Evolutionary conservation across 164 flowering plant species (phyloP).

Genomic region (Kingdonia uniflora): DNA sequence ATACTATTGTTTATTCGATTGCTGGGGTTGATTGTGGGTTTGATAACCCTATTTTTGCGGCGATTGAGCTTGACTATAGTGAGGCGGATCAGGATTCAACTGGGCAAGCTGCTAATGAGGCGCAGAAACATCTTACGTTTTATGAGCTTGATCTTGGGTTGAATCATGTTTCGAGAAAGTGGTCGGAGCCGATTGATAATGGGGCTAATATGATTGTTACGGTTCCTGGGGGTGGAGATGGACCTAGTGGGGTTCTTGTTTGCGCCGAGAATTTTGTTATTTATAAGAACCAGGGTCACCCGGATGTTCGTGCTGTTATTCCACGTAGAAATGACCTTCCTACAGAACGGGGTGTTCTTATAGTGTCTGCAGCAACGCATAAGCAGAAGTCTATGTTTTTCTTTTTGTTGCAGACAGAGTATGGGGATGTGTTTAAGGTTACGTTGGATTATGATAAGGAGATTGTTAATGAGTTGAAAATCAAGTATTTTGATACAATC

Average conservation of each 20-base stretch:
- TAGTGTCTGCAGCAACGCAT: slow-evolving; percentile 88
- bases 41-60: slow-evolving; percentile 93
- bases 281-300: slow-evolving; percentile 96
- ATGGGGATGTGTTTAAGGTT: slow-evolving; percentile 93
- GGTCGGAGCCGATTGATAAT: slow-evolving; percentile 95
- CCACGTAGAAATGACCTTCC: slow-evolving; percentile 89
- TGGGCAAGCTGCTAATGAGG: slow-evolving; percentile 51
- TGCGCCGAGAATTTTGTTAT: slow-evolving; percentile 98
- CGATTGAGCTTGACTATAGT: slow-evolving; percentile 91
- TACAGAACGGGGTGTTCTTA: slow-evolving; percentile 85
- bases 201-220: slow-evolving; percentile 95
- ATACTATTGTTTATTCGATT: slow-evolving; percentile 67
- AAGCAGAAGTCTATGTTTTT: slow-evolving; percentile 83
- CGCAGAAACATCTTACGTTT: slow-evolving; percentile 90
- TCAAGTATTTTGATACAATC: slow-evolving; percentile 92
- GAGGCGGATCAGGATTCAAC: slow-evolving; percentile 59
- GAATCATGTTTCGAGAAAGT: slow-evolving; percentile 91
- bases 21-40: slow-evolving; percentile 95
- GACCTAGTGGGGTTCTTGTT: slow-evolving; percentile 94
- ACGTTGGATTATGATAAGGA: slow-evolving; percentile 73
- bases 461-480: slow-evolving; percentile 71
- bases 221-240: slow-evolving; percentile 97
- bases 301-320: slow-evolving; percentile 88
- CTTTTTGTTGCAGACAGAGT: slow-evolving; percentile 92
- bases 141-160: slow-evolving; percentile 95